Conservation (phyloP, 768 basidiomycete species). For the Mycena leptocephala region DNA sequence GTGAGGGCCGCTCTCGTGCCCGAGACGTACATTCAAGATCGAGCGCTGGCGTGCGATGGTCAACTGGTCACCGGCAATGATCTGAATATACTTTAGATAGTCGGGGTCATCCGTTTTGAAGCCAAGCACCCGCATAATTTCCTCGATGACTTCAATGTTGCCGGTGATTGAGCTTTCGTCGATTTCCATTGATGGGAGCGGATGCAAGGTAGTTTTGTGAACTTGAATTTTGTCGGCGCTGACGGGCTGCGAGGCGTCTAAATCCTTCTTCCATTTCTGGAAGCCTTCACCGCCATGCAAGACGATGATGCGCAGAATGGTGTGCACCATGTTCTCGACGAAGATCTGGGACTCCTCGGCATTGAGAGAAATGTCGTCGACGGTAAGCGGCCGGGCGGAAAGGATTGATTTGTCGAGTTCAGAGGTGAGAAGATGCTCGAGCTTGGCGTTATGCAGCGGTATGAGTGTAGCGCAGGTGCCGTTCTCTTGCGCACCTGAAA, state of each 20-base stretch:
- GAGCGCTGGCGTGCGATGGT: slow-evolving; percentile 34
- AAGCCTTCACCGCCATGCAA: slow-evolving; percentile 30
- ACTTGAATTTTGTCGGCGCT: slow-evolving; percentile 25
- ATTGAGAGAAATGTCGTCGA: slow-evolving; percentile 39
- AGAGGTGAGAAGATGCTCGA: slow-evolving; percentile 35
- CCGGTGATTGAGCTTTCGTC: slow-evolving; percentile 36
- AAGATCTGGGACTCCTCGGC: slow-evolving; percentile 23
- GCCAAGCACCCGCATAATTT: slow-evolving; percentile 18
- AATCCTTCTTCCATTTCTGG: background rate
- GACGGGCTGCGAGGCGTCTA: slow-evolving; percentile 12
- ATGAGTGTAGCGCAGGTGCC: slow-evolving; percentile 47
- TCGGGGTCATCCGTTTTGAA: slow-evolving; percentile 12
- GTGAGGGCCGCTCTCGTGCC: slow-evolving; percentile 25
- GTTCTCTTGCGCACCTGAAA: slow-evolving; percentile 44
- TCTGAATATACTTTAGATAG: slow-evolving; percentile 8
- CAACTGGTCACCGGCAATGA: slow-evolving; percentile 39
- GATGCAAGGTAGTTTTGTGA: slow-evolving; percentile 26
- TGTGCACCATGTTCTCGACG: background rate
- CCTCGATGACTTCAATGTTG: slow-evolving; percentile 37
- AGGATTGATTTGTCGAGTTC: slow-evolving; percentile 35
- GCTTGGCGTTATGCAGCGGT: slow-evolving; percentile 31
- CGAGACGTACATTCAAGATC: slow-evolving; percentile 26
- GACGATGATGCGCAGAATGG: slow-evolving; percentile 33
- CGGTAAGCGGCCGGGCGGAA: slow-evolving; percentile 30
- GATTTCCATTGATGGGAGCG: slow-evolving; percentile 30